These are phyloP conservation scores for Drechslera avenae DNA, from an alignment of 2,329 filamentous ascomycete genomes.

Conservation along the genomic window DNA sequence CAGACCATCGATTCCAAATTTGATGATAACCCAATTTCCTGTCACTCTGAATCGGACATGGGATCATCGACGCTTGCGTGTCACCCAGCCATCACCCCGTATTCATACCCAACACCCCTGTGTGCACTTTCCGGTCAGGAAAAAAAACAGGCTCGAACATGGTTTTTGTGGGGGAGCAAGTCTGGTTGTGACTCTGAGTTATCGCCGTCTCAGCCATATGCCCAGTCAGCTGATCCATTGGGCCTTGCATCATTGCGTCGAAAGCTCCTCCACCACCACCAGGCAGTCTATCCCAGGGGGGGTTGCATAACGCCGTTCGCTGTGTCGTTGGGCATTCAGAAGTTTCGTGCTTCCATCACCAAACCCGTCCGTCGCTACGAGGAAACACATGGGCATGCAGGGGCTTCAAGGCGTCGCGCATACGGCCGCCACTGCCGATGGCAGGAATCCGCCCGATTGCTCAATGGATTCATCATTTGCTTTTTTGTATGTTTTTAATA, in stretches of 20 bases:
- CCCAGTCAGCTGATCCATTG: background rate
- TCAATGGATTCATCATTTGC: constrained; percentile 1
- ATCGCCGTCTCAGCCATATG: background rate
- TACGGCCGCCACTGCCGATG: background rate
- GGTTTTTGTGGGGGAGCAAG: background rate
- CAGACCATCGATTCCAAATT: background rate
- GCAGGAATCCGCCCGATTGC: constrained; percentile 10
- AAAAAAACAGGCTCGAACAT: background rate
- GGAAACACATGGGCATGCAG: background rate
- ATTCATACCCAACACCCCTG: background rate
- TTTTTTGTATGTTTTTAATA: background rate
- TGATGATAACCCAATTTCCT: background rate
- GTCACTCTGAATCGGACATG: background rate
- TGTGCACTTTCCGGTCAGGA: constrained; percentile 4
- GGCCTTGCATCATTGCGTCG: background rate
- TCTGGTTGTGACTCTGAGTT: background rate
- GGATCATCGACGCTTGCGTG: background rate
- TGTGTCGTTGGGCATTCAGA: background rate
- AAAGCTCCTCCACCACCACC: background rate
- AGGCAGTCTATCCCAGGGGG: background rate
- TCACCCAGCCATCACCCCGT: background rate
- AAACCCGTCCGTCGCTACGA: background rate
- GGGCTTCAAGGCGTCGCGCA: constrained; percentile 2
- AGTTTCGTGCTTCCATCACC: too few species aligned
- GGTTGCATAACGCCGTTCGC: background rate